phyloP scores from a whole-genome alignment of 106 monocot species.

The Iris macrosiphon region DNA sequence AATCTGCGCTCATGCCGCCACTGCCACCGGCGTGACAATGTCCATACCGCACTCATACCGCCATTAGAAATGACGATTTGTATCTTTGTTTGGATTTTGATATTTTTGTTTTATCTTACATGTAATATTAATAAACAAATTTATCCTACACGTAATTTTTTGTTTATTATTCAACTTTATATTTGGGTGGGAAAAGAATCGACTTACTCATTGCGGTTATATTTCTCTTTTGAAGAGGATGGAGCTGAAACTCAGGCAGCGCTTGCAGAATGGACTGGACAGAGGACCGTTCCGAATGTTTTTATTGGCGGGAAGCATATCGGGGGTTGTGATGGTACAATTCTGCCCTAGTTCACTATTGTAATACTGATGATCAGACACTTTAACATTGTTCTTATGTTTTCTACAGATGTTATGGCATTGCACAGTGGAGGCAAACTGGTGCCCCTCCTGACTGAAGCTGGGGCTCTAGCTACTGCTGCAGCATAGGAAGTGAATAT shows the following conservation, averaged over 20 bases:
- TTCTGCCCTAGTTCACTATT: not conserved
- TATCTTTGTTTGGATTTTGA: no score
- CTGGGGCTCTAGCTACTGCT: constrained; percentile 61
- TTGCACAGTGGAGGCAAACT: constrained; percentile 49
- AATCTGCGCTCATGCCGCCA: no score
- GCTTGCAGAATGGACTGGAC: constrained; percentile 65
- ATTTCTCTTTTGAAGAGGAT: constrained; percentile 41
- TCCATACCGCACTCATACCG: no score
- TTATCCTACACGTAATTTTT: no score
- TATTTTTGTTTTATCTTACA: no score
- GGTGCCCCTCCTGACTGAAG: constrained; percentile 70
- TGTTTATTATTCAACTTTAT: no score
- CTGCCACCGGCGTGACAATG: no score
- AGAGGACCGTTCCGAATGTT: constrained; percentile 88
- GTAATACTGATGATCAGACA: not conserved
- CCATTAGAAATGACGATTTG: no score
- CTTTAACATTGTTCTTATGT: not conserved
- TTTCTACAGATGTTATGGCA: constrained; percentile 34
- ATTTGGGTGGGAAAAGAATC: no score
- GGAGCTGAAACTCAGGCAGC: constrained; percentile 67
- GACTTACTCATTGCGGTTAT: no score
- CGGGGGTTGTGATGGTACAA: constrained; percentile 83
- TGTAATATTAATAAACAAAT: no score
- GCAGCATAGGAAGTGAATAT: constrained; percentile 6
- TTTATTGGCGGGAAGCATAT: constrained; percentile 82